Conservation (phyloP, 2,329 filamentous ascomycete species). For the Cercospora canescens region DNA sequence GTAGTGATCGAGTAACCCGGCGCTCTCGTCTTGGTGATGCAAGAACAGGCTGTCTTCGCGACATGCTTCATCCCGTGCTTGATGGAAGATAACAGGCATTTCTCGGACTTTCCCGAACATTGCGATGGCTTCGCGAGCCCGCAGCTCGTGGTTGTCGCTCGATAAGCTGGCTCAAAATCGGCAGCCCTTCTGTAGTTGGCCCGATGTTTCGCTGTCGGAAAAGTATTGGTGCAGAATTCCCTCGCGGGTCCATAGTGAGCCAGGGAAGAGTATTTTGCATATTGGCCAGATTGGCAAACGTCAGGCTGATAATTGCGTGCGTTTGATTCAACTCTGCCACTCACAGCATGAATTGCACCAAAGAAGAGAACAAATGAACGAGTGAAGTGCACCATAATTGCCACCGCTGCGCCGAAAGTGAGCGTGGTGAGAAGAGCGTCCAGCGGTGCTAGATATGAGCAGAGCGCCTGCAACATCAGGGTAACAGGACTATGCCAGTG, state of each 20-base stretch:
- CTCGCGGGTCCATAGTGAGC: background rate
- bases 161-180: background rate
- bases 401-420: background rate
- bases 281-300: background rate
- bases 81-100: background rate
- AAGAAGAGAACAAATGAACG: background rate
- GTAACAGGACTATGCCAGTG: background rate
- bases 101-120: background rate
- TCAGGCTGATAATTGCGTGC: background rate
- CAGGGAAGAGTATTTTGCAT: background rate
- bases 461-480: background rate
- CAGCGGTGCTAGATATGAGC: background rate
- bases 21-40: background rate
- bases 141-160: background rate
- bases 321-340: background rate
- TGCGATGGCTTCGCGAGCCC: background rate
- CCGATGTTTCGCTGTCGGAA: background rate
- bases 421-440: background rate
- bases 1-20: too few relatives aligned
- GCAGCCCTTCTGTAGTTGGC: background rate
- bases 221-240: background rate
- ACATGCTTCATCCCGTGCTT: background rate
- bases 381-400: background rate
- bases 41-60: background rate
- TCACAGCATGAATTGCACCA: background rate